phyloP scores from a whole-genome alignment of 2,329 filamentous ascomycete genomes.

The Penicillium thymicola region DNA sequence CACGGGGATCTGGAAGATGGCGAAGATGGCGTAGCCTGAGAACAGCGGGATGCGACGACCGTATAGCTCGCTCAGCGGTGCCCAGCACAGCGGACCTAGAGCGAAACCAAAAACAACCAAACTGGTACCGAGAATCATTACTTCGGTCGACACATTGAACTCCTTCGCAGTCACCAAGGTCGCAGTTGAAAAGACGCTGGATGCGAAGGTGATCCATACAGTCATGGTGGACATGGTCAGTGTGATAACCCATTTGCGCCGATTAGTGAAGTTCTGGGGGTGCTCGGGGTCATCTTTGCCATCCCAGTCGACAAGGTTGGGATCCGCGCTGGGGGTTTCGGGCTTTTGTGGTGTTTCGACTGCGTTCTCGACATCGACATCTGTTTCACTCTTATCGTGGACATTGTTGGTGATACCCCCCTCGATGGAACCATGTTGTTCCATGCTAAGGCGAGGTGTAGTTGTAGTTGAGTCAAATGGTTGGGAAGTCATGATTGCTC shows the following conservation, averaged over 20 bases:
- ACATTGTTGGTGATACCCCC: not conserved
- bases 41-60: constrained; percentile 50
- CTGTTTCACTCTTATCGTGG: constrained; percentile 6
- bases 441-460: constrained; percentile 21
- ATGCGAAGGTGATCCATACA: constrained; percentile 49
- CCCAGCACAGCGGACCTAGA: constrained; percentile 41
- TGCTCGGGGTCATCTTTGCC: constrained; percentile 31
- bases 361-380: constrained; percentile 5
- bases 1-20: constrained; percentile 53
- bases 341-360: not conserved
- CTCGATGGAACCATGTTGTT: constrained; percentile 5
- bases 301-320: constrained; percentile 32
- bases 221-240: constrained; percentile 43
- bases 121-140: constrained; percentile 50
- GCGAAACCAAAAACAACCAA: constrained; percentile 49
- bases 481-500: not conserved
- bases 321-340: constrained; percentile 19
- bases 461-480: constrained; percentile 16
- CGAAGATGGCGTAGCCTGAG: constrained; percentile 46
- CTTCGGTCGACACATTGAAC: constrained; percentile 48
- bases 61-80: constrained; percentile 46
- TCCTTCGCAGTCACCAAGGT: constrained; percentile 40
- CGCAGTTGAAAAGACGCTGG: constrained; percentile 47
- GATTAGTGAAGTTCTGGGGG: constrained; percentile 26
- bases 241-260: constrained; percentile 44